These are phyloP conservation scores for Talaromyces sp. DNA, from an alignment of 2,329 filamentous ascomycete genomes.

Conservation along the genomic window DNA sequence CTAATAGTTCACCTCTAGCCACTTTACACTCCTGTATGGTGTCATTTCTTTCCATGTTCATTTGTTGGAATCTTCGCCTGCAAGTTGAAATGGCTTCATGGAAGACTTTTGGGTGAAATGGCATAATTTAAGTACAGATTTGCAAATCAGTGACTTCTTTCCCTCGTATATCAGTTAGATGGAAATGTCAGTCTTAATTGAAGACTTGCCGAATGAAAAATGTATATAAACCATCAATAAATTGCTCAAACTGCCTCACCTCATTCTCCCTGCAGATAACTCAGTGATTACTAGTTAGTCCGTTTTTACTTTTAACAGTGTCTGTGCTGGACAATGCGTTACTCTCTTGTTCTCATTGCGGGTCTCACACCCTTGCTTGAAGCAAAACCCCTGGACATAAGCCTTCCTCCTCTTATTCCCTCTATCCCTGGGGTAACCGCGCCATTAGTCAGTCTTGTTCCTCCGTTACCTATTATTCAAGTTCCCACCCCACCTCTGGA, in stretches of 20 bases:
- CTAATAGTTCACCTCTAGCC: neutral
- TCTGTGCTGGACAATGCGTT: no score
- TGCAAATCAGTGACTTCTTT: neutral
- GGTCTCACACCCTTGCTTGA: no score
- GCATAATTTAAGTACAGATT: neutral
- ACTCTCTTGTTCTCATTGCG: no score
- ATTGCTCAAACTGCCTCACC: slow-evolving; percentile 1
- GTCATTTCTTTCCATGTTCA: neutral
- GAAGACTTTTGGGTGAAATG: neutral
- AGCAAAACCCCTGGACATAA: neutral
- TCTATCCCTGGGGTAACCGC: slow-evolving; percentile 56
- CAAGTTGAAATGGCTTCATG: neutral
- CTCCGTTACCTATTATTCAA: slow-evolving; percentile 56
- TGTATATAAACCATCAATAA: no score
- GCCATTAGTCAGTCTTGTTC: slow-evolving; percentile 45
- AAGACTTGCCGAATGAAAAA: no score
- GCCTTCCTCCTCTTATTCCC: slow-evolving; percentile 54
- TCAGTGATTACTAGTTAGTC: no score
- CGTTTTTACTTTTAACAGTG: no score
- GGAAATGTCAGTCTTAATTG: no score
- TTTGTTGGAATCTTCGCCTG: neutral
- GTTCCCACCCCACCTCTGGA: slow-evolving; percentile 55
- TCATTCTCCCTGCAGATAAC: slow-evolving; percentile 6
- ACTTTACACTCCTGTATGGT: neutral
- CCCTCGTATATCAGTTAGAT: no score